phyloP scores from a whole-genome alignment of 441 rosid species.

The Jatropha multifida region DNA sequence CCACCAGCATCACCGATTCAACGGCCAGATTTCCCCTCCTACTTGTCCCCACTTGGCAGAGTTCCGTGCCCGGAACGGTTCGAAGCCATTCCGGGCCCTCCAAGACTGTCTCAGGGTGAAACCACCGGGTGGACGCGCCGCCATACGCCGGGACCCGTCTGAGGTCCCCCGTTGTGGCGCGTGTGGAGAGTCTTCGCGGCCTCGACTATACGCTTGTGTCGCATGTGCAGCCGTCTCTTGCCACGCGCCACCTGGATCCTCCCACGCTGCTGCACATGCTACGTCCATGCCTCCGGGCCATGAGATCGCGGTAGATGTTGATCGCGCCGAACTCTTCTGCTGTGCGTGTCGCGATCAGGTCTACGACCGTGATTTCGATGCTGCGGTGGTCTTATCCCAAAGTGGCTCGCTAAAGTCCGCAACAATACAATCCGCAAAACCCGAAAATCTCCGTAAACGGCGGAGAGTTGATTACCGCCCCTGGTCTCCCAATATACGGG shows the following conservation, averaged over 20 bases:
- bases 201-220: conserved; percentile 60
- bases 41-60: conserved; percentile 59
- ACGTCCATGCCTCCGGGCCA: conserved; percentile 39
- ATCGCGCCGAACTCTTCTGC: conserved; percentile 76
- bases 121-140: conserved; percentile 49
- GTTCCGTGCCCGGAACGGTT: conserved; percentile 51
- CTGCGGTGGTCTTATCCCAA: conserved; percentile 54
- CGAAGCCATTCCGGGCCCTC: conserved; percentile 48
- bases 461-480: conserved; percentile 51
- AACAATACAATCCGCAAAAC: conserved; percentile 25
- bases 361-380: conserved; percentile 67
- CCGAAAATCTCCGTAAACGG: conserved; percentile 58
- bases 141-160: conserved; percentile 42
- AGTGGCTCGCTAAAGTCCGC: conserved; percentile 21
- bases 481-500: conserved; percentile 46
- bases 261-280: conserved; percentile 57
- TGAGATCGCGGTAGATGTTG: conserved; percentile 73
- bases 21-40: conserved; percentile 35
- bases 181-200: conserved; percentile 36
- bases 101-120: conserved; percentile 52
- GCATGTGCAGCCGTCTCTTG: conserved; percentile 60
- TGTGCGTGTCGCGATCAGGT: conserved; percentile 69
- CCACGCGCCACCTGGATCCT: conserved; percentile 34
- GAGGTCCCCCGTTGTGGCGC: conserved; percentile 51
- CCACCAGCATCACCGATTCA: conserved; percentile 22